Evolutionary conservation across 148 eudicot genomes (phyloP), one percentile per base, ranked within the genome.

Genomic region (Chenopodium berlandieri): DNA sequence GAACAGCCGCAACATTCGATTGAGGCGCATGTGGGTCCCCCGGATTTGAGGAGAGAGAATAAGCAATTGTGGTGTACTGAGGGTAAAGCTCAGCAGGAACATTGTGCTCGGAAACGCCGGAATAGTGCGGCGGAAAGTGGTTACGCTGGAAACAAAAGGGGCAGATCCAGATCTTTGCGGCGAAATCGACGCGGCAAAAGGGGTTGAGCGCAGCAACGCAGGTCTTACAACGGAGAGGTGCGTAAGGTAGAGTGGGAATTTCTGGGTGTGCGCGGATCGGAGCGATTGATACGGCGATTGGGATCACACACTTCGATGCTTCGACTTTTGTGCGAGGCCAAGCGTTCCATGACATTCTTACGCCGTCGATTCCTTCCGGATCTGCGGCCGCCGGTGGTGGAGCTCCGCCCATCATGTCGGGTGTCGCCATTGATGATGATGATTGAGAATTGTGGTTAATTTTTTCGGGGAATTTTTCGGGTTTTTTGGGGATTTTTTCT

Each of bases 321-420:
- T 95, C 99, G 1, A 95, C 94, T 62, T 95, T 95, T 6, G 99
- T 89, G 10, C 94, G 89, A 0, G 99, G 99, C 99, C 99, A 95
- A 0, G 81, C 78, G 73, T 93, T 90, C 97, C 97, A 95, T 1
- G 97, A 86, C 95, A 93, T 90, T 0, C 97, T 87, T 0, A 95
- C 94, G 6, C 94, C 94, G 75, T 95, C 99, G 71, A 92, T 91
- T 14, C 97, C 97, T 60, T 94, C 99, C 5, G 92, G 92, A 84
- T 94, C 97, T 40, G 86, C 94, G 46, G 89, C 27, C 4, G 67
- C 12, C 11, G 12, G 48, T 2, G 44, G 48, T 19, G 72, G 34
- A 32, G 34, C 34, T 32, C 34, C 34, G 34, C 34, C 91, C 90
- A 91, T 91, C 90, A 90, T 90, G 82, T 92, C 97, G 65, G 91